These are phyloP conservation scores for Clavaria fumosa DNA, from an alignment of 768 basidiomycete species.

Conservation along the genomic window DNA sequence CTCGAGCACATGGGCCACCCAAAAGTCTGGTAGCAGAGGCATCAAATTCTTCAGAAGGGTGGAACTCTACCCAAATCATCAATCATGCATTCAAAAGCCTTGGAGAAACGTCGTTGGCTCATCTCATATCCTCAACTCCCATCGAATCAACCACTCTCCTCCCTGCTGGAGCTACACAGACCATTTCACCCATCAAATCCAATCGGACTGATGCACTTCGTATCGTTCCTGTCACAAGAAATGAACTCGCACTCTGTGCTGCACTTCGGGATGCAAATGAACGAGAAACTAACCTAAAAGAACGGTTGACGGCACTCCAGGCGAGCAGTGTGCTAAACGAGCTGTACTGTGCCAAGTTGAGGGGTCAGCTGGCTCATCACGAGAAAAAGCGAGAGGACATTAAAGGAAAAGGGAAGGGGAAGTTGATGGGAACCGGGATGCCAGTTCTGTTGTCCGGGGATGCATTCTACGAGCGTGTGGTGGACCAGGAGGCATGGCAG, in stretches of 20 bases:
- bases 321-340: constrained; percentile 12
- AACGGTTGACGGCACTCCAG: constrained; percentile 1
- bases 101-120: not conserved
- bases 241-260: not conserved
- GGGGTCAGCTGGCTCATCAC: constrained; percentile 10
- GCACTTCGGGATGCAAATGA: constrained; percentile 2
- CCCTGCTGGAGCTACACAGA: not conserved
- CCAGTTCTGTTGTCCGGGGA: constrained; percentile 12
- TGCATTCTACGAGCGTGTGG: constrained; percentile 12
- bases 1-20: too few species aligned
- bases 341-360: constrained; percentile 10
- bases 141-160: not conserved
- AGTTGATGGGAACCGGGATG: constrained; percentile 14
- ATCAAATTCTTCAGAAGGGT: too few species aligned
- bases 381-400: constrained; percentile 10
- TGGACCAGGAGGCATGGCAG: not conserved
- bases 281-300: constrained; percentile 1
- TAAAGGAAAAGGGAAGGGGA: constrained; percentile 10
- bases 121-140: not conserved
- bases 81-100: not conserved
- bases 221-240: not conserved
- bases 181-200: constrained; percentile 1
- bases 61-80: not conserved
- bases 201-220: not conserved
- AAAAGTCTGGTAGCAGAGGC: too few species aligned